Conservation (phyloP, 176 grass and related monocot genomes). For the Hordeum vulgare region MorexV3_pseudomolecules_assembly NC_058521.1:8770544-8771043, state of each 20-base stretch:
- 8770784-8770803: constrained; percentile 76
- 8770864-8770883: constrained; percentile 94
- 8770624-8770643: neutral
- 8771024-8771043: constrained; percentile 81
- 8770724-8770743: neutral
- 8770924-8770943: neutral
- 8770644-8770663: neutral
- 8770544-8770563: too few species aligned
- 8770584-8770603: neutral
- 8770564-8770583: too few species aligned
- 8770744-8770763: constrained; percentile 71
- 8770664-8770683: neutral
- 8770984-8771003: neutral
- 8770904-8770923: neutral
- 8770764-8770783: constrained; percentile 68
- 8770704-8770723: neutral
- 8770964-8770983: neutral
- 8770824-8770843: constrained; percentile 66
- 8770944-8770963: neutral
- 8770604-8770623: neutral
- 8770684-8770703: neutral
- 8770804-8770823: constrained; percentile 78
- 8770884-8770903: constrained; percentile 66
- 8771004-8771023: constrained; percentile 55
- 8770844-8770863: constrained; percentile 43